These are phyloP conservation scores for Trichoderma simmonsii DNA, from an alignment of 2,329 filamentous ascomycete genomes.

Conservation along the genomic window DNA sequence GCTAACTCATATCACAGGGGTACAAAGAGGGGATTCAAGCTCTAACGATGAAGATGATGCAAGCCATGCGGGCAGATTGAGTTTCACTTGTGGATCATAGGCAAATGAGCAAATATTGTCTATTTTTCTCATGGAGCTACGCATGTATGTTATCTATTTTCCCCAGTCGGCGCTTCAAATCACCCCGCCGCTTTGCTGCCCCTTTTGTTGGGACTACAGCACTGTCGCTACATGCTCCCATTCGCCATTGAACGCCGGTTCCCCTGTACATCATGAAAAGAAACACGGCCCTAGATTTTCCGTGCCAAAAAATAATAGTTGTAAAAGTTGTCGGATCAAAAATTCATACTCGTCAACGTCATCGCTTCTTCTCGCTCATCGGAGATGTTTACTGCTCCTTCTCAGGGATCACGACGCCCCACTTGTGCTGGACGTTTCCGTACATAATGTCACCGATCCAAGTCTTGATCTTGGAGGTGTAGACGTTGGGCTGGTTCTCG, in stretches of 20 bases:
- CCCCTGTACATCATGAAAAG: neutral
- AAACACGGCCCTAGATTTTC: neutral
- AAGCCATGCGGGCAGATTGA: slow-evolving; percentile 20
- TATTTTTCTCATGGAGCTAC: slow-evolving; percentile 3
- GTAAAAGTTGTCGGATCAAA: neutral
- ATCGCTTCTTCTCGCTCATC: neutral
- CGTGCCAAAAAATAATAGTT: neutral
- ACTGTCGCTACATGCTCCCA: neutral
- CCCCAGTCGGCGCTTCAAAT: neutral
- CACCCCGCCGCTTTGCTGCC: neutral
- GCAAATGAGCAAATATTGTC: slow-evolving; percentile 14
- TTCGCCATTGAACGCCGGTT: slow-evolving; percentile 18
- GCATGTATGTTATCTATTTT: slow-evolving; percentile 13
- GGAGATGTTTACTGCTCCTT: slow-evolving; percentile 41
- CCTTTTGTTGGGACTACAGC: neutral
- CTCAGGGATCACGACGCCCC: slow-evolving; percentile 66
- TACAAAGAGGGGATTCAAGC: slow-evolving; percentile 27
- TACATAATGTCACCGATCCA: slow-evolving; percentile 74
- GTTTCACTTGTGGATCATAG: too few relatives aligned
- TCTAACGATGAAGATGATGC: slow-evolving; percentile 29
- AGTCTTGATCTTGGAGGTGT: slow-evolving; percentile 61
- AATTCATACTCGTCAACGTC: slow-evolving; percentile 3
- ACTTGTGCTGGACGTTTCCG: slow-evolving; percentile 63
- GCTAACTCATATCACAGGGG: slow-evolving; percentile 25
- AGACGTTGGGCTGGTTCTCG: slow-evolving; percentile 47